Percentiles rank a stretch among this genome's conserved stretches.
These are phyloP conservation scores for Ascosphaera acerosa DNA, from an alignment of 2,329 filamentous ascomycete genomes.

Conservation along the genomic window DNA sequence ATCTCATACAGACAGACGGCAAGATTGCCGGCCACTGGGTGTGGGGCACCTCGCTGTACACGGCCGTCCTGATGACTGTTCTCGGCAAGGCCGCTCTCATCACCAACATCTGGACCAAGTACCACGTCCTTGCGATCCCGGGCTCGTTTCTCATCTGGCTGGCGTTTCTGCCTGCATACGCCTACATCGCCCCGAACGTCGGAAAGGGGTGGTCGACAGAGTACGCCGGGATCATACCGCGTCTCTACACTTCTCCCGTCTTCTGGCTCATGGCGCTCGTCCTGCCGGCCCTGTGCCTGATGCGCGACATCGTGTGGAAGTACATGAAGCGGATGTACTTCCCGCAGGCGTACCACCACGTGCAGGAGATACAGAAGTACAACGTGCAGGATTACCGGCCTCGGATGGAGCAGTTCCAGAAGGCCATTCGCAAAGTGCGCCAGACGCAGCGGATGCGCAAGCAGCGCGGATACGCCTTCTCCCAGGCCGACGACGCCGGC, in stretches of 20 bases:
- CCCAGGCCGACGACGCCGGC: constrained; percentile 72
- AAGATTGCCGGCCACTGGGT: constrained; percentile 84
- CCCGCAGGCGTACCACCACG: constrained; percentile 88
- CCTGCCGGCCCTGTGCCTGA: constrained; percentile 54
- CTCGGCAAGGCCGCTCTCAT: constrained; percentile 85
- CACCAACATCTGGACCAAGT: constrained; percentile 97
- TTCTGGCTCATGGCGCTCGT: constrained; percentile 84
- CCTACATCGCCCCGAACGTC: constrained; percentile 57
- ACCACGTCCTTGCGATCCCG: constrained; percentile 82
- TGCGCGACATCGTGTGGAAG: constrained; percentile 88
- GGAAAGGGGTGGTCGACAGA: constrained; percentile 52
- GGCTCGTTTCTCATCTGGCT: constrained; percentile 85
- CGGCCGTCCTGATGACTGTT: constrained; percentile 74
- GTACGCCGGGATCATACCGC: constrained; percentile 60
- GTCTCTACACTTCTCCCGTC: constrained; percentile 52
- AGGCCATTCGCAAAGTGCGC: constrained; percentile 91
- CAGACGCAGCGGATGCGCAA: constrained; percentile 99
- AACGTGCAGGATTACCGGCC: constrained; percentile 98
- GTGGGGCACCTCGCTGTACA: constrained; percentile 90
- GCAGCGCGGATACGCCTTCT: constrained; percentile 94
- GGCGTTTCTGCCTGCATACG: constrained; percentile 70
- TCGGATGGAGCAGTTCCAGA: constrained; percentile 99
- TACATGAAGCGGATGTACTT: constrained; percentile 94
- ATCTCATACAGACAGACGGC: constrained; percentile 55
- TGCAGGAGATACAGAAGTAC: constrained; percentile 99